Base-by-base conservation (phyloP, 257 asterid species). In the Vinca minor region DNA sequence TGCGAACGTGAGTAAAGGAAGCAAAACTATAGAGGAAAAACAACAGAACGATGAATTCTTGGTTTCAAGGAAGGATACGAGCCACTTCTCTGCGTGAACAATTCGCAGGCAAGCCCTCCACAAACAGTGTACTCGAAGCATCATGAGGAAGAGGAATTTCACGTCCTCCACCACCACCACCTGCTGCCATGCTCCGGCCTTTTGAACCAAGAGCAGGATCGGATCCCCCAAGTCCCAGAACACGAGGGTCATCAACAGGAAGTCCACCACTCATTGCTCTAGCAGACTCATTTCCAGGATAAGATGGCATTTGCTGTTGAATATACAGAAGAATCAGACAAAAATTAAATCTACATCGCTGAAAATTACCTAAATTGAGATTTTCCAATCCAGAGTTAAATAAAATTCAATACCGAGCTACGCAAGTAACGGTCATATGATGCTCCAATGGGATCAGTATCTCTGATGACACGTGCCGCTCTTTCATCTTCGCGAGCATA, bases 351-450 rank as follows among this genome's bases (percentile, higher is more conserved):
- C 47, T 34, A 8, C 7, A 23, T n/a, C 29, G 35, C 12, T 23
- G 32, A 53, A 62, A 52, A 29, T 0, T 3, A 59, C 70, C 64
- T 58, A 39, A 64, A 25, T n/a, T 36, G 49, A 12, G 48, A 49
- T 23, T n/a, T n/a, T 48, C 54, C 34, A 69, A 53, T n/a, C 66
- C 58, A 52, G 42, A 71, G 41, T 8, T 8, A 59, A 58, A 63
- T 61, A 28, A 13, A 48, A 35, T 25, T 44, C 36, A 62, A 20
- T 85, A 87, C 97, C 83, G 85, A 71, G 66, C 73, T 77, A 59
- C 82, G 95, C 55, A 87, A 74, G 80, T 85, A 91, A 59, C 87
- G 93, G 60, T 91, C 97, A 59, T 85, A 91, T 14, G 95, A 87
- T 64, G 96, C 86, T 67, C 86, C 85, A 58, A 91, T 80, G 63